Conservation (phyloP, 768 basidiomycete genomes). For the Phylloporus sp. region DNA sequence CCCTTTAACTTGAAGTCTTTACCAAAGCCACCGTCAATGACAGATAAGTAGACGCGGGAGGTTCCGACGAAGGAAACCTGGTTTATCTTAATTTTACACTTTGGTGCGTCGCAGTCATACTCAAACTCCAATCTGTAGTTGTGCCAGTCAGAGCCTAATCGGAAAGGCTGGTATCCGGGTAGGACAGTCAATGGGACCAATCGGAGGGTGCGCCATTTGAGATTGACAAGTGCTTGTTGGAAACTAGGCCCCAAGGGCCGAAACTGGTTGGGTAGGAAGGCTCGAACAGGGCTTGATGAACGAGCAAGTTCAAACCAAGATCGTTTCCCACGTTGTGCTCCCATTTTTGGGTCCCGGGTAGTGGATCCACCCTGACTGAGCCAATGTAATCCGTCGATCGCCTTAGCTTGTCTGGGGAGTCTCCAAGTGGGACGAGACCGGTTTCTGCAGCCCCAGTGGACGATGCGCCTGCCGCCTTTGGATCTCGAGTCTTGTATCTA, state of each 20-base stretch:
- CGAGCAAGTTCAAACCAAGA: no score
- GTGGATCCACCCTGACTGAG: no score
- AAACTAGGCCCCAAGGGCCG: constrained; percentile 83
- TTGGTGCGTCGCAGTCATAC: constrained; percentile 87
- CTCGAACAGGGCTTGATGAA: no score
- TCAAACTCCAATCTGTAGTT: constrained; percentile 85
- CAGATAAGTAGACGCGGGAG: constrained; percentile 42
- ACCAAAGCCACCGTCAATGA: constrained; percentile 82
- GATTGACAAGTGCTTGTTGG: constrained; percentile 91
- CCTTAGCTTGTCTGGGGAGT: no score
- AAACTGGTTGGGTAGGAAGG: constrained; percentile 3
- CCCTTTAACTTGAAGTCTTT: constrained; percentile 69
- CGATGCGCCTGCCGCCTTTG: background rate
- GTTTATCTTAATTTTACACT: constrained; percentile 75
- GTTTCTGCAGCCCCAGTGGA: no score
- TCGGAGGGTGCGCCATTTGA: constrained; percentile 84
- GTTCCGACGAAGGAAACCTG: constrained; percentile 66
- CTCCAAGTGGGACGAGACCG: no score
- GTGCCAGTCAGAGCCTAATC: constrained; percentile 45
- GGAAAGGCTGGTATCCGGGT: constrained; percentile 42
- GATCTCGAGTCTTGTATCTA: background rate
- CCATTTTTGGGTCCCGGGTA: no score
- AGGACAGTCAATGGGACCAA: constrained; percentile 58
- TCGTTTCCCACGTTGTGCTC: no score
- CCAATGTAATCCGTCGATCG: no score